Conservation (phyloP, 306 rosid species). For the Castanospermum australe region DNA sequence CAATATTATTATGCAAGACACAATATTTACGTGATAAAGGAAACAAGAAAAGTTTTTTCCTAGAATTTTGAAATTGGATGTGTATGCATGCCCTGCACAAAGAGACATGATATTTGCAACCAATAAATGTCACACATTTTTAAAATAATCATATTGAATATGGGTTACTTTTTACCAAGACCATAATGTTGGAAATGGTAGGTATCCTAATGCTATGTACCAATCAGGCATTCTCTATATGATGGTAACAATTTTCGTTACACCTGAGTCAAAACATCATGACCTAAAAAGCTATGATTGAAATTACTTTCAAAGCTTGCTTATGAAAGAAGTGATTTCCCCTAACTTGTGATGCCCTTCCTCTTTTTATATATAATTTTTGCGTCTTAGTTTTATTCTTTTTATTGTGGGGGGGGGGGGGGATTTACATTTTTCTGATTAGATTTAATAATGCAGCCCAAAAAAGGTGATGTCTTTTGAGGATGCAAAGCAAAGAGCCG, state of each 20-base stretch:
- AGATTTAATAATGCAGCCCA: slow-evolving; percentile 65
- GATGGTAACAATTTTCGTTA: background rate
- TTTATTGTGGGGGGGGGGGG: too few relatives aligned
- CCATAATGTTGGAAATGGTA: background rate
- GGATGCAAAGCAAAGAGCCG: slow-evolving; percentile 92
- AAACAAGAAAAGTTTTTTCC: background rate
- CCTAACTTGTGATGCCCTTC: background rate
- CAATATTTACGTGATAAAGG: too few relatives aligned
- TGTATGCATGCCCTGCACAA: background rate
- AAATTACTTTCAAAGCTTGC: background rate
- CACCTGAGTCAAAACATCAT: background rate
- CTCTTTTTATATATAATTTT: background rate
- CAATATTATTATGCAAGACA: too few relatives aligned
- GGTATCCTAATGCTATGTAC: background rate
- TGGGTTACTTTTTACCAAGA: background rate
- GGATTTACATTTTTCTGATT: slow-evolving; percentile 14
- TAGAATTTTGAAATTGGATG: background rate
- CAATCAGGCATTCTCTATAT: background rate
- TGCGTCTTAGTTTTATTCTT: background rate
- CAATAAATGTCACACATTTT: background rate
- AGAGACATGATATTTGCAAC: background rate
- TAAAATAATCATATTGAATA: background rate
- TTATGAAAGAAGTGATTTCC: background rate
- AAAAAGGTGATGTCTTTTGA: slow-evolving; percentile 85
- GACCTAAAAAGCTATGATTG: too few relatives aligned